Conservation (phyloP, 2,329 filamentous ascomycete genomes). For the Pseudogymnoascus sp. region DNA sequence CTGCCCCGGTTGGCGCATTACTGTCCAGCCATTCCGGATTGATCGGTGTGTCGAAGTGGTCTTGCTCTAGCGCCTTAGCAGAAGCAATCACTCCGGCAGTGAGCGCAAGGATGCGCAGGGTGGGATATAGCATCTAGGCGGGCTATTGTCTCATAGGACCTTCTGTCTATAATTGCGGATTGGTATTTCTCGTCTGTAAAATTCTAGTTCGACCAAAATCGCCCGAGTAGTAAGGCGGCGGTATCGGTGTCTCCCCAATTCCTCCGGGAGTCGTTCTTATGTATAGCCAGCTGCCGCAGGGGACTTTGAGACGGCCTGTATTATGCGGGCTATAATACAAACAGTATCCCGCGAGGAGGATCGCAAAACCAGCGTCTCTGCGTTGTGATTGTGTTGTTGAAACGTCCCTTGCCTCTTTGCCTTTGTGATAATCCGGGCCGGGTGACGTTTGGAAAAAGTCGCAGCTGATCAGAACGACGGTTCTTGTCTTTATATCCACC, state of each 20-base stretch:
- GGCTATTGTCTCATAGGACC: background rate
- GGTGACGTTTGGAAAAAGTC: background rate
- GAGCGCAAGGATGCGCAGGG: slow-evolving; percentile 1
- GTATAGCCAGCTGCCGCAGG: background rate
- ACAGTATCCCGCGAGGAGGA: background rate
- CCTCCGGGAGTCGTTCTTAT: background rate
- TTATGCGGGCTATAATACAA: background rate
- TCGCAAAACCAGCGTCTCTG: background rate
- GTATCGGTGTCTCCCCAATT: background rate
- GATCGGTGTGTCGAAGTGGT: background rate
- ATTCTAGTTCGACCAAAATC: background rate
- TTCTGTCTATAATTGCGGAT: background rate
- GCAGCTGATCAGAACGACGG: background rate
- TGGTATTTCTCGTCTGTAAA: background rate
- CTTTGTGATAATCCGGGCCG: slow-evolving; percentile 5
- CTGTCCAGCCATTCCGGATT: background rate
- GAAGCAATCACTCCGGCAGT: background rate
- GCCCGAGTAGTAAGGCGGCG: background rate
- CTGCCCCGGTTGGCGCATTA: background rate
- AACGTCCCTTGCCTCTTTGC: background rate
- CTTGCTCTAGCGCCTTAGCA: background rate
- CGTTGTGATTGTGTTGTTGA: background rate
- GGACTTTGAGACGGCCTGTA: background rate
- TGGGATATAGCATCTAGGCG: background rate
- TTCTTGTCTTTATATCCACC: background rate